Evolutionary conservation across 257 asterid genomes (phyloP).

Genomic region (Capsicum pubescens): DNA sequence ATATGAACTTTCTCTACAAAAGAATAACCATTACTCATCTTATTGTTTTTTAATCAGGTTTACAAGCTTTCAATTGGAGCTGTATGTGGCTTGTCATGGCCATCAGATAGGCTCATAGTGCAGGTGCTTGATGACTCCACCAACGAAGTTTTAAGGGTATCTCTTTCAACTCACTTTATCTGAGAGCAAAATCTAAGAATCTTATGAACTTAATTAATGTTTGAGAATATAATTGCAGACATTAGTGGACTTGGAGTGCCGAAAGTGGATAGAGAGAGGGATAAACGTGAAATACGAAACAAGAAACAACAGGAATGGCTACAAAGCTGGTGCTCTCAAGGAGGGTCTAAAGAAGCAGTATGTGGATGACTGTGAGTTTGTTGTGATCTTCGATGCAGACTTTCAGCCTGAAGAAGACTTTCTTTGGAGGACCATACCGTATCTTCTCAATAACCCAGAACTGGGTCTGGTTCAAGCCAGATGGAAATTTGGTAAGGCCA

Average conservation of each 20-base stretch:
- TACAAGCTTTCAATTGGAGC: conserved; percentile 93
- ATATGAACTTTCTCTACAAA: conserved; percentile 17
- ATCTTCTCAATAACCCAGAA: conserved; percentile 75
- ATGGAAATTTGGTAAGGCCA: conserved; percentile 87
- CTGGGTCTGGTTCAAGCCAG: conserved; percentile 95
- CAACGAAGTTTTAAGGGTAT: conserved; percentile 73
- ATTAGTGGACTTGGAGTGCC: conserved; percentile 76
- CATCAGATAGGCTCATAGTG: conserved; percentile 71
- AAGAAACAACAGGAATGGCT: conserved; percentile 90
- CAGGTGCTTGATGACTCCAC: conserved; percentile 95
- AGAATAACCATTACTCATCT: conserved; percentile 19
- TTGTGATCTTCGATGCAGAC: conserved; percentile 92
- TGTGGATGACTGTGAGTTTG: conserved; percentile 80
- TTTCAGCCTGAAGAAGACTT: conserved; percentile 92
- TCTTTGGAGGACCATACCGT: conserved; percentile 86
- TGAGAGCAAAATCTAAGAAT: conserved; percentile 13
- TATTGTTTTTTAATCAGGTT: conserved; percentile 55
- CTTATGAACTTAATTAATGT: conserved; percentile 15
- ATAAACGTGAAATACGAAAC: conserved; percentile 80
- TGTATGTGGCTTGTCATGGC: conserved; percentile 77
- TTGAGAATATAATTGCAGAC: conserved; percentile 49
- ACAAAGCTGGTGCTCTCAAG: conserved; percentile 91
- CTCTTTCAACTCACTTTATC: conserved; percentile 30
- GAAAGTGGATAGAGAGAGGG: conserved; percentile 67
- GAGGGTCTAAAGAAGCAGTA: conserved; percentile 80